Evolutionary conservation across 2,329 filamentous ascomycete genomes (phyloP).

Genomic region (Pestalotiopsis sp.): DNA sequence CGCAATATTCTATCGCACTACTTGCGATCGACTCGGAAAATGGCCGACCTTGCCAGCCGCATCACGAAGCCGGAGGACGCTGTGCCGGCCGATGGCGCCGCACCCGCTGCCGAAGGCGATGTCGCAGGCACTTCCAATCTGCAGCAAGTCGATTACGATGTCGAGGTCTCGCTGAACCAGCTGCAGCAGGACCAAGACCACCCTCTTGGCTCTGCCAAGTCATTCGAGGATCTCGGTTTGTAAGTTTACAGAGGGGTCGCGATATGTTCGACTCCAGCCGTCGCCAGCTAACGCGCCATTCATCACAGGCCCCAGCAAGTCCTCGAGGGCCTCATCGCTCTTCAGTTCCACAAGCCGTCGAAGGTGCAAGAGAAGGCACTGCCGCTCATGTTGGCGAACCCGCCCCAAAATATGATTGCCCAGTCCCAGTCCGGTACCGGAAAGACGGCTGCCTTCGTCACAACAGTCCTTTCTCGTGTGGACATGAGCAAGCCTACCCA

Average conservation of each 20-base stretch:
- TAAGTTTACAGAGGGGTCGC: conserved; percentile 47
- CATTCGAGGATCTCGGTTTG: conserved; percentile 86
- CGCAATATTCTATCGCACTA: not conserved
- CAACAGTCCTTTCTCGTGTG: conserved; percentile 86
- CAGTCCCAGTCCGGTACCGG: conserved; percentile 99
- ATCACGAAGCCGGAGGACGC: conserved; percentile 45
- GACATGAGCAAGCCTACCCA: conserved; percentile 69
- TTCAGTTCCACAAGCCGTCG: conserved; percentile 93
- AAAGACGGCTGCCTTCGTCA: conserved; percentile 95
- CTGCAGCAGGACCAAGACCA: conserved; percentile 85
- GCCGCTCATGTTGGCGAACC: conserved; percentile 82
- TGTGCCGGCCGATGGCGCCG: conserved; percentile 21
- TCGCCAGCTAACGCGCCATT: not conserved
- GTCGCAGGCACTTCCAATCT: conserved; percentile 53
- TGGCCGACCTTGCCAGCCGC: conserved; percentile 55
- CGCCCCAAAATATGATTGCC: conserved; percentile 92
- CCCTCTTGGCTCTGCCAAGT: conserved; percentile 82
- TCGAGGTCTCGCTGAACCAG: conserved; percentile 90
- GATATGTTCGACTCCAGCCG: not conserved
- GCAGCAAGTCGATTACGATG: conserved; percentile 78
- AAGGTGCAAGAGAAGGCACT: conserved; percentile 97
- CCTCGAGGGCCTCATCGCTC: conserved; percentile 73
- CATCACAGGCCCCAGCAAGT: conserved; percentile 39
- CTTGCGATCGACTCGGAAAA: conserved; percentile 22
- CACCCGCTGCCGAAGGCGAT: conserved; percentile 33